A percentile compares a stretch with the other conserved stretches of the same genome.
Evolutionary conservation across 495 filamentous ascomycete genomes (phyloP).

Genomic region (Penicillium alfredii): DNA sequence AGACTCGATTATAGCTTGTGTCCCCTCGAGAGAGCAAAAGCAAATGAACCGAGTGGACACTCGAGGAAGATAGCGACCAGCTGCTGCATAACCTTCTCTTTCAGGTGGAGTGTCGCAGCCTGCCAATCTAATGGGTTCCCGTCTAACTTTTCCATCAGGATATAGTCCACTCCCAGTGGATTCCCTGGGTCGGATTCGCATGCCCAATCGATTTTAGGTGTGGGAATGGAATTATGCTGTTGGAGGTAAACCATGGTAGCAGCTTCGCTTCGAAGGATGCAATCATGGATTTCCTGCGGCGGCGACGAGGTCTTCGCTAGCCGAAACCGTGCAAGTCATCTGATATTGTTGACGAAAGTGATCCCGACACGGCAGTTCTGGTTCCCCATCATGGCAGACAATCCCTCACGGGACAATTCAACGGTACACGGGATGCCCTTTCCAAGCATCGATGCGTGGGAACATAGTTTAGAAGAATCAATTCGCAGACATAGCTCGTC

Average conservation of each 20-base stretch:
- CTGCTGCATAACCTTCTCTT: conserved; percentile 28
- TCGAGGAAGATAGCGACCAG: conserved; percentile 26
- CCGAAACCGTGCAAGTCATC: conserved; percentile 9
- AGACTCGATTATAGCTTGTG: conserved; percentile 3
- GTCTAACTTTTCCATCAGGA: conserved; percentile 33
- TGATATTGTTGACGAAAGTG: conserved; percentile 9
- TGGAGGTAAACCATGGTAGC: conserved; percentile 23
- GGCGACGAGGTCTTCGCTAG: conserved; percentile 8
- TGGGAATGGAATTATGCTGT: conserved; percentile 7
- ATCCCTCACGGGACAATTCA: not conserved
- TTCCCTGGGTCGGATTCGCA: conserved; percentile 15
- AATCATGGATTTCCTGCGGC: conserved; percentile 11
- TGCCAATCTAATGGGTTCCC: conserved; percentile 27
- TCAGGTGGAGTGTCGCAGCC: conserved; percentile 11
- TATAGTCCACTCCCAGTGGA: conserved; percentile 23
- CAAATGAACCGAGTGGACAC: conserved; percentile 15
- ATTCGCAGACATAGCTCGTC: conserved; percentile 2
- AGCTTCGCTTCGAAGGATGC: conserved; percentile 19
- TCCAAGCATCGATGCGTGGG: conserved; percentile 1
- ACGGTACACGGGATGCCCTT: conserved; percentile 1
- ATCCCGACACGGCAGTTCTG: conserved; percentile 15
- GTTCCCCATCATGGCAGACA: conserved; percentile 2
- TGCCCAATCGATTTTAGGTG: conserved; percentile 10
- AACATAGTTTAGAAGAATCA: conserved; percentile 1
- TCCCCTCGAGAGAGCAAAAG: conserved; percentile 8